Conservation (phyloP, 345 rosid species). For the Schrenkiella parvula region DNA sequence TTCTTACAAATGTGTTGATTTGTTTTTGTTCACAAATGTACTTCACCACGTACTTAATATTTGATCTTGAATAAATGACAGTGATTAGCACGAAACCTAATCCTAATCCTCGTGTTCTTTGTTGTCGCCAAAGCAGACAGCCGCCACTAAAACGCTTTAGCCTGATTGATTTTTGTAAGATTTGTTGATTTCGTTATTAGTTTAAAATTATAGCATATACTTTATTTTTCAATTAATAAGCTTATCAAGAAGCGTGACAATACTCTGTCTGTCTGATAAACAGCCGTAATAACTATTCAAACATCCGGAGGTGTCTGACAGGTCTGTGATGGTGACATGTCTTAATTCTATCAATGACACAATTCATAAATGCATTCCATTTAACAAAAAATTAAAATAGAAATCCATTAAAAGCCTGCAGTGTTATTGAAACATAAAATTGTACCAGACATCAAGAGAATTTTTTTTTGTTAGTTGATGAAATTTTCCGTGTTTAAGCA, state of each 20-base stretch:
- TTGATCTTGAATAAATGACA: too few species aligned
- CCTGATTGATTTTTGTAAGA: background rate
- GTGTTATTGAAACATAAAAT: background rate
- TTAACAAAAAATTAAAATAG: too few species aligned
- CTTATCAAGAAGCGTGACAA: constrained; percentile 15
- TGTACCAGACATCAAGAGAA: background rate
- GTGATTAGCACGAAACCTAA: background rate
- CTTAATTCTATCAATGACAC: constrained; percentile 12
- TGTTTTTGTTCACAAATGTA: too few species aligned
- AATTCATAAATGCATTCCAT: background rate
- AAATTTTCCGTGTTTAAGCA: too few species aligned
- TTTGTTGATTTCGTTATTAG: background rate
- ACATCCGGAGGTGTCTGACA: constrained; percentile 2
- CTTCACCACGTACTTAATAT: too few species aligned
- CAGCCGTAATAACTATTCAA: constrained; percentile 22
- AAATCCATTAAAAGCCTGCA: background rate
- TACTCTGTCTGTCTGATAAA: constrained; percentile 6
- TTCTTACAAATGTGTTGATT: too few species aligned
- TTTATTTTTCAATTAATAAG: background rate
- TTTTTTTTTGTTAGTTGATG: too few species aligned
- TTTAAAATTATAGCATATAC: too few species aligned
- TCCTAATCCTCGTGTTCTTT: background rate
- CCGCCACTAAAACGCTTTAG: constrained; percentile 4
- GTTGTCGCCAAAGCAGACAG: background rate
- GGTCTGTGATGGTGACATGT: background rate